These are phyloP conservation scores for Pulveroboletus sp. DNA, from an alignment of 768 basidiomycete species.

Conservation along the genomic window DNA sequence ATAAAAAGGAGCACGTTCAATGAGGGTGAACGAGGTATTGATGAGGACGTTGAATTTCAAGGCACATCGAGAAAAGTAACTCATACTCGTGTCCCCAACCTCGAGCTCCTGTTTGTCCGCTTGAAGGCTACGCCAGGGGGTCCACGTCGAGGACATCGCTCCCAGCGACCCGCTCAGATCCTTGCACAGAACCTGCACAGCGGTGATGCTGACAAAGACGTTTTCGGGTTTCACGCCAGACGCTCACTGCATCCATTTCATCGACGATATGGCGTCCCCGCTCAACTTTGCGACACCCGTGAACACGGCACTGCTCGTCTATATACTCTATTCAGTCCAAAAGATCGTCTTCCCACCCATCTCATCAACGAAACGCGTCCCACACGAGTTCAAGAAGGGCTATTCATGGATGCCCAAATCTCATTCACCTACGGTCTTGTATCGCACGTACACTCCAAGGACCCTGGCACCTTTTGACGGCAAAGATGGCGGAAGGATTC, in stretches of 20 bases:
- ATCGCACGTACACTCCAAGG: conserved; percentile 73
- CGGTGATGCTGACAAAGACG: too few relatives aligned
- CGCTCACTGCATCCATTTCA: conserved; percentile 14
- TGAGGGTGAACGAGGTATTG: too few relatives aligned
- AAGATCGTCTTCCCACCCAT: conserved; percentile 69
- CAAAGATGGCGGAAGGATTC: conserved; percentile 60
- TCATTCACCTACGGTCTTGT: conserved; percentile 76
- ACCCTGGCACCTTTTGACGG: conserved; percentile 67
- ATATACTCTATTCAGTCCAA: conserved; percentile 74
- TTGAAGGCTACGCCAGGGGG: too few relatives aligned
- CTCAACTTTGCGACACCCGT: conserved; percentile 62
- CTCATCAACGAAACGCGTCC: conserved; percentile 44
- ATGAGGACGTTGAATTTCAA: too few relatives aligned
- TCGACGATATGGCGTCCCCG: conserved; percentile 33
- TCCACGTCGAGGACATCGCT: too few relatives aligned
- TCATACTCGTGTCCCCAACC: too few relatives aligned
- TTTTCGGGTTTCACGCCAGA: too few relatives aligned
- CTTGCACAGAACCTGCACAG: too few relatives aligned
- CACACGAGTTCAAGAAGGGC: conserved; percentile 68
- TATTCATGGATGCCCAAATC: conserved; percentile 91
- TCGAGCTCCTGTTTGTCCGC: too few relatives aligned
- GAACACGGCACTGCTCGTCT: conserved; percentile 73
- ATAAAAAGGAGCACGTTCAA: too few relatives aligned
- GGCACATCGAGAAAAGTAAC: too few relatives aligned
- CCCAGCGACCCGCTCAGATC: too few relatives aligned